Evolutionary conservation across 2,329 filamentous ascomycete genomes (phyloP).

Genomic region (Cladophialophora yegresii): DNA sequence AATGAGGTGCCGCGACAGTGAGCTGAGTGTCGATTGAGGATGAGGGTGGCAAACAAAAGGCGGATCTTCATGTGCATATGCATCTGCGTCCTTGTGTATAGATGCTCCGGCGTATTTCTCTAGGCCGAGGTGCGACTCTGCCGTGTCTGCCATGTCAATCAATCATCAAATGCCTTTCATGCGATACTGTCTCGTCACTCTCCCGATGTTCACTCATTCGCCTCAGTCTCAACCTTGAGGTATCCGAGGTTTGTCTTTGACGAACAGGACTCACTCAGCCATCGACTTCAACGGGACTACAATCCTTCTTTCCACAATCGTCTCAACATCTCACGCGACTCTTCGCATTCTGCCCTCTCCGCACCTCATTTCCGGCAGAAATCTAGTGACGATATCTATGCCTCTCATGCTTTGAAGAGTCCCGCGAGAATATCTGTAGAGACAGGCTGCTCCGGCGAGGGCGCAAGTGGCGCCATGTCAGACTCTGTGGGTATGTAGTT

Average conservation of each 20-base stretch:
- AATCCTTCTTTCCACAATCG: neutral
- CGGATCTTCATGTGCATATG: neutral
- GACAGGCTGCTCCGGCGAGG: slow-evolving; percentile 1
- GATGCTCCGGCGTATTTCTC: slow-evolving; percentile 7
- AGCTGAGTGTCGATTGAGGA: neutral
- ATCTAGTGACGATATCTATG: slow-evolving; percentile 11
- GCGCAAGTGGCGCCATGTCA: slow-evolving; percentile 33
- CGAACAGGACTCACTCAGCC: neutral
- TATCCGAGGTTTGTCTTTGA: neutral
- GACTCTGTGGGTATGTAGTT: slow-evolving; percentile 50
- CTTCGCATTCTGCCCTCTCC: slow-evolving; percentile 16
- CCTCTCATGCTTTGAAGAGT: neutral
- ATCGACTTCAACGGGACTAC: neutral
- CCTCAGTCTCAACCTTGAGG: neutral
- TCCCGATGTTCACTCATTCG: neutral
- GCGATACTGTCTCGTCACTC: neutral
- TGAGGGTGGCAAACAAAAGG: neutral
- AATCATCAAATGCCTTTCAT: slow-evolving; percentile 11
- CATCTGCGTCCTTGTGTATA: neutral
- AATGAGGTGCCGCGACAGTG: neutral
- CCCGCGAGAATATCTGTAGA: neutral
- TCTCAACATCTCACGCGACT: slow-evolving; percentile 13
- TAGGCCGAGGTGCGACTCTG: slow-evolving; percentile 16
- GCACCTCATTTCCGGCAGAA: slow-evolving; percentile 16
- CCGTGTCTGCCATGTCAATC: neutral